Conservation (phyloP, 345 rosid species). For the Cardamine resedifolia region DNA sequence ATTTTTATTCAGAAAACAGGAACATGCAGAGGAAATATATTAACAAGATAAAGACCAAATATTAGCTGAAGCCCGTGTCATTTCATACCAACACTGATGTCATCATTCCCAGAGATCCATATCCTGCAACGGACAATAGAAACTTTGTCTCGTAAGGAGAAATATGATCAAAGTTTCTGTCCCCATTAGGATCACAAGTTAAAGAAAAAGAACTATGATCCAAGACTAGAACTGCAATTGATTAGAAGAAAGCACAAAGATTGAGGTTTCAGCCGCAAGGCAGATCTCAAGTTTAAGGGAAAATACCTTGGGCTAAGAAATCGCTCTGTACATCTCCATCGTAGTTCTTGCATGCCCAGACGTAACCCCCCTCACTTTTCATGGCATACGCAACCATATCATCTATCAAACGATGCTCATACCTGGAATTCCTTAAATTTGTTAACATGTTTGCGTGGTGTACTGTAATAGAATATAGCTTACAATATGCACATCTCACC, state of each 20-base stretch:
- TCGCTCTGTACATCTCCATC: slow-evolving; percentile 99
- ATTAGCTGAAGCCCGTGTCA: not conserved
- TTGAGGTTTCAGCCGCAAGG: not conserved
- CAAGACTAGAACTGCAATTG: slow-evolving; percentile 53
- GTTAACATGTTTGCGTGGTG: slow-evolving; percentile 18
- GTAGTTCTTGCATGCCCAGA: slow-evolving; percentile 98
- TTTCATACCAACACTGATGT: slow-evolving; percentile 82
- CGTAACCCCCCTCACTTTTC: slow-evolving; percentile 93
- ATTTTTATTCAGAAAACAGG: not conserved
- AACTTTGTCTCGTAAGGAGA: slow-evolving; percentile 11
- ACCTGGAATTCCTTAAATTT: slow-evolving; percentile 48
- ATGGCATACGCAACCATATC: slow-evolving; percentile 97
- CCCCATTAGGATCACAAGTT: too few species aligned
- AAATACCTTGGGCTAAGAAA: slow-evolving; percentile 89
- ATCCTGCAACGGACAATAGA: slow-evolving; percentile 51
- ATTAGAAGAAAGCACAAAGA: not conserved
- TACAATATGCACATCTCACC: slow-evolving; percentile 48
- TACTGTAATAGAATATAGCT: slow-evolving; percentile 21
- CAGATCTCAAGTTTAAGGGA: slow-evolving; percentile 4
- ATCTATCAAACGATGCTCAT: slow-evolving; percentile 94
- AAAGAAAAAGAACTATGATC: slow-evolving; percentile 36
- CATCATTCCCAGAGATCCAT: slow-evolving; percentile 98
- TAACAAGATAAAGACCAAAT: too few species aligned
- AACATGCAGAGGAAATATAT: not conserved
- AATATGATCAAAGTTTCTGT: not conserved